Base-by-base conservation (phyloP, 768 basidiomycete genomes). In the Pisolithus tinctorius region DNA sequence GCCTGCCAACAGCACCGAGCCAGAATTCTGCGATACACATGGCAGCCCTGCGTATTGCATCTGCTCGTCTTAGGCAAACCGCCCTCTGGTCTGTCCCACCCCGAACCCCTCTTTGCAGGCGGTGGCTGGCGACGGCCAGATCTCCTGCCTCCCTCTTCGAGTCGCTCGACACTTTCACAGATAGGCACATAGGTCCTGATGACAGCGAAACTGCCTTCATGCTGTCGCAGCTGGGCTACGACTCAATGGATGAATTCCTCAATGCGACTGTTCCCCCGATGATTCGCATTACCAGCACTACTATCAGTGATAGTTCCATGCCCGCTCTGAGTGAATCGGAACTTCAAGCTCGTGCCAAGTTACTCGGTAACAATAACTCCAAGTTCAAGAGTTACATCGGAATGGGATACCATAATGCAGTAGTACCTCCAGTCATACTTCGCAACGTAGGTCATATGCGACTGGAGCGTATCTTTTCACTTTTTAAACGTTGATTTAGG, bases 381-480 rank as follows among this genome's bases (percentile, higher is more conserved):
- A 73, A 80, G 5, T 87, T 86, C 68, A 89, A 86, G 75, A 94
- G 84, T 63, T 98, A 93, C 68, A 99, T 98, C 63, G 96, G 96
- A 34, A 93, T 97, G 92, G 95, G 96, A 8, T 99, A 96, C 69
- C 90, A 94, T 64, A 84, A 84, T 58, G 92, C 93, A 3, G 90
- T 95, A 43, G 89, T 95, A 4, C 94, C 94, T n/a, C 88, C 90
- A 7, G 92, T 96, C 46, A 92, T 96, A 68, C 75, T 95, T 60
- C 86, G 94, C 55, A 96, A 95, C 57, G 91, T 93, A 52, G 47
- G 80, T 66, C 20, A 36, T 31, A 50, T 47, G n/a, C 41, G 41
- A 14, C 45, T 31, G 47, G 45, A 11, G 47, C 48, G 45, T 49
- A 17, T 36, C 39, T 11, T 13, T 10, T 40, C 43, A 23, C 48